Base-by-base conservation (phyloP, 2,329 filamentous ascomycete genomes). In the Helotiales sp. region DNA sequence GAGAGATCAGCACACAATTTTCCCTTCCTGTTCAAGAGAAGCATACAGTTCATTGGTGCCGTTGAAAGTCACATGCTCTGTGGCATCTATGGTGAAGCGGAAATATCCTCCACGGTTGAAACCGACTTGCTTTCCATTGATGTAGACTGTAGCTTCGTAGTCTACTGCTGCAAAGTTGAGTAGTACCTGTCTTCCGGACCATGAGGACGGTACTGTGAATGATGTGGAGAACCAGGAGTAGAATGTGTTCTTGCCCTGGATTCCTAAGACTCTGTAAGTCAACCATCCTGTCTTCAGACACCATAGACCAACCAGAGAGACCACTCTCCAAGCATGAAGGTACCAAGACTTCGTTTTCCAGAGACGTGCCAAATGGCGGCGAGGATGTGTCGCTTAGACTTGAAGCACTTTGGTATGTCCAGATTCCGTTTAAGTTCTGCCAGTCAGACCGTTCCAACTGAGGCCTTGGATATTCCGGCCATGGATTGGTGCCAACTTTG, bases 41-140 rank as follows among this genome's bases (percentile, higher is more conserved):
- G 76, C 80, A 77, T 74, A 88, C 83, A 90, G 75, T 64, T 85
- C 82, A 72, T 90, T 90, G 0, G 79, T 77, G 3, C 80, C 81
- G 34, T 81, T 81, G 1, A 40, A 49, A 3, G 26, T 61, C 20
- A 65, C 59, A 43, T 54, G 62, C 6, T 82, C 73, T 0, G 88
- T 89, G 20, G 87, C 79, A 72, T 91, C 88, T 22, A 90, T 69
- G 1, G 81, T 84, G 73, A 90, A 90, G 28, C 84, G 82, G 72
- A 84, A 88, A 72, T 90, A 90, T 0, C 89, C 89, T 26, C 89
- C 89, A 0, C 82, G 79, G 69, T 91, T 82, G 61, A 82, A 83
- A 0, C 82, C 84, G 3, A 83, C 84, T 22, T 83, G 69, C 26
- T 82, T 72, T 2, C 85, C 84, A 70, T 89, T 89, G 70, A 90